Evolutionary conservation across 352 stramenopile genomes (phyloP), one percentile per base, ranked within the genome.

Genomic region (Peronosclerospora sorghi): DNA sequence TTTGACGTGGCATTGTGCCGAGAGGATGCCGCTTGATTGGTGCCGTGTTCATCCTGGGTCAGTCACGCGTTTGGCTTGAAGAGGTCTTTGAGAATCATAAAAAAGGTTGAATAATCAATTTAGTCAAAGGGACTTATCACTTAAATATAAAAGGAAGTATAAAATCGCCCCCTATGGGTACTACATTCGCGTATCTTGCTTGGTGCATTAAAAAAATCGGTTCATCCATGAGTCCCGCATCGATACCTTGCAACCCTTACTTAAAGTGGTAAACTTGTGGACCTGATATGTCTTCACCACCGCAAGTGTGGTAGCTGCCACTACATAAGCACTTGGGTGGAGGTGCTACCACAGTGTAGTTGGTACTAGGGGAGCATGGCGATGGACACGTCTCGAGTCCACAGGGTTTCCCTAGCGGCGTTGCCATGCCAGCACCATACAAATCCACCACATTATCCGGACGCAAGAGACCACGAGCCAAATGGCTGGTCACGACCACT

Each of bases 41-140:
- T 15, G 79, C 79, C 13, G 79, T 91, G 9, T 88, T 91, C 43
- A 89, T 91, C 51, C 53, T 91, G 26, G 73, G 75, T 24, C 70
- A 86, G 45, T 65, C 76, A 35, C 76, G 77, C 35, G 73, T 82
- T 41, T 52, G 62, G 36, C 59, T 91, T 7, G 79, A 91, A 51
- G 63, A 82, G 44, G 21, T 74, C 32, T 85, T 88, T 47, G 71
- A 84, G 20, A 67, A 75, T 36, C 65, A 86, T 46, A 45, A 26
- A 26, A n/a, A n/a, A n/a, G n/a, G n/a, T n/a, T n/a, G n/a, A n/a
- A n/a, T n/a, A n/a, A n/a, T n/a, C n/a, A n/a, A n/a, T n/a, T n/a
- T n/a, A n/a, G n/a, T n/a, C n/a, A n/a, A n/a, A n/a, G n/a, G n/a
- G n/a, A n/a, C n/a, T n/a, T n/a, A n/a, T n/a, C n/a, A n/a, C n/a